A percentile compares a stretch with the other conserved stretches of the same genome.
phyloP scores from a whole-genome alignment of 2,329 filamentous ascomycete species.

The Pseudovirgaria hyperparasitica region DNA sequence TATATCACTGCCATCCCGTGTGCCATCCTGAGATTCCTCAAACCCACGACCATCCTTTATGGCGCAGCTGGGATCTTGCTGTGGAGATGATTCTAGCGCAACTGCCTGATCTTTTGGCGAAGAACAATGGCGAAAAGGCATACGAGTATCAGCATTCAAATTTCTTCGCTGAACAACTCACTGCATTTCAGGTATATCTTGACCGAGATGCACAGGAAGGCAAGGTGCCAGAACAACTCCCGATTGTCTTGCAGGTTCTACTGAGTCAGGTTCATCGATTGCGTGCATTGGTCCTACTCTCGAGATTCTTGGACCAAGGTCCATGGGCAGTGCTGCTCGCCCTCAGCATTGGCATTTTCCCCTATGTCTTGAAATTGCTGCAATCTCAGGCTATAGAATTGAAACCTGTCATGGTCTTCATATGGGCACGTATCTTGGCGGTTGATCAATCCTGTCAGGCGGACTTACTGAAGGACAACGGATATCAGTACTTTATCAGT shows the following conservation, averaged over 20 bases:
- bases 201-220: slow-evolving; percentile 71
- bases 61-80: slow-evolving; percentile 95
- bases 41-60: slow-evolving; percentile 86
- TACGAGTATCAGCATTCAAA: slow-evolving; percentile 91
- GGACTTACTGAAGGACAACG: slow-evolving; percentile 91
- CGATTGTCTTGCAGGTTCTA: slow-evolving; percentile 89
- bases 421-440: slow-evolving; percentile 91
- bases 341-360: slow-evolving; percentile 95
- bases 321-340: slow-evolving; percentile 98
- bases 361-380: slow-evolving; percentile 92
- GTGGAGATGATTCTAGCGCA: slow-evolving; percentile 91
- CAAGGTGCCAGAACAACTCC: slow-evolving; percentile 84
- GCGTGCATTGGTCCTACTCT: slow-evolving; percentile 78
- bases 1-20: slow-evolving; percentile 89
- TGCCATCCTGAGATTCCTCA: slow-evolving; percentile 87
- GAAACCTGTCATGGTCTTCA: slow-evolving; percentile 98
- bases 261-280: slow-evolving; percentile 91
- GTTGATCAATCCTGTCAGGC: slow-evolving; percentile 90
- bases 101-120: slow-evolving; percentile 67
- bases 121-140: slow-evolving; percentile 59
- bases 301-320: slow-evolving; percentile 86
- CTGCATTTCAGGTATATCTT: slow-evolving; percentile 92
- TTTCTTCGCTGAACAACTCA: slow-evolving; percentile 95
- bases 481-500: slow-evolving; percentile 90
- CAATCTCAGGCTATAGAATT: slow-evolving; percentile 90